Evolutionary conservation across 2,329 filamentous ascomycete species (phyloP).

Genomic region (Beauveria medogensis): DNA sequence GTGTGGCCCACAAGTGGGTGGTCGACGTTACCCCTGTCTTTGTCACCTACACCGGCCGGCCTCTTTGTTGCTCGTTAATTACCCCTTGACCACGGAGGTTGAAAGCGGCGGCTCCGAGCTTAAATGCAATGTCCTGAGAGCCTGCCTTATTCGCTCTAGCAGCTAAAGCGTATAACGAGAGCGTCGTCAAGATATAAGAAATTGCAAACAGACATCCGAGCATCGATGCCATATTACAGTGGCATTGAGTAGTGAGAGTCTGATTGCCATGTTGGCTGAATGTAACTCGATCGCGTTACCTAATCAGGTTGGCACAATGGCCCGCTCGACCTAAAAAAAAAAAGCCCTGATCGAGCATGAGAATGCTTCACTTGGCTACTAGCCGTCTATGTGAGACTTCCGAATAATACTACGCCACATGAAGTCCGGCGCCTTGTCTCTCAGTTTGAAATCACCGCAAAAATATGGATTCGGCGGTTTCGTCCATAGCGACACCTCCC

Average conservation of each 20-base stretch:
- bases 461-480: background rate
- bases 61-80: no score
- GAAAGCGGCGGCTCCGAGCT: background rate
- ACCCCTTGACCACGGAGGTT: background rate
- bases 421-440: no score
- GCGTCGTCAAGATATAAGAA: no score
- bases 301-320: background rate
- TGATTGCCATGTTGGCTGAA: background rate
- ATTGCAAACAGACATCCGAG: no score
- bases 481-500: background rate
- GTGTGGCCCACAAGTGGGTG: no score
- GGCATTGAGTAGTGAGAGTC: no score
- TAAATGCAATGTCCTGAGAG: background rate
- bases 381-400: background rate
- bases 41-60: no score
- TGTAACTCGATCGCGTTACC: background rate
- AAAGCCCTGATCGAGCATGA: background rate
- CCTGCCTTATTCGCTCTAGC: no score
- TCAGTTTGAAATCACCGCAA: background rate
- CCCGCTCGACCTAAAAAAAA: background rate
- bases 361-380: background rate
- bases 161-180: background rate
- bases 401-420: background rate
- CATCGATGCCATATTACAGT: no score
- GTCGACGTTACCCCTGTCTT: no score